Base-by-base conservation (phyloP, 441 rosid species). In the Erysimum pusillum region DNA sequence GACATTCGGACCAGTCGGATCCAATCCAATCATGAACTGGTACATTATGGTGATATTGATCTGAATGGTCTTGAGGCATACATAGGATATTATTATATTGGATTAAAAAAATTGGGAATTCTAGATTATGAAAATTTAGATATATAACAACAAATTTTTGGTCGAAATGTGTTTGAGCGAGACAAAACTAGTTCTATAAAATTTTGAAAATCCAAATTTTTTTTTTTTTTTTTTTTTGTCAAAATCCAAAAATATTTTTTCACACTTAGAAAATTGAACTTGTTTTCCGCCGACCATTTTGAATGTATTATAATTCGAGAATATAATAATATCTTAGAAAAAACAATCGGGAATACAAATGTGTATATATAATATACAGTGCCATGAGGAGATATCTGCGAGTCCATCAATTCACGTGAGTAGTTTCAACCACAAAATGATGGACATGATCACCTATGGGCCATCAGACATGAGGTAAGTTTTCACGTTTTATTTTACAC, bases 401-500 rank as follows among this genome's bases (percentile, higher is more conserved):
- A 52, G 28, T 60, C 39, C 35, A 59, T 35, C 4, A 28, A 51
- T 42, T 32, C 72, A 75, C 66, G 73, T 48, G 78, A 51, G 42
- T 61, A 73, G 69, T 52, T 62, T 62, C 69, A 38, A 64, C 48
- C 57, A 53, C 63, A 74, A 52, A 39, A 41, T 54, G 48, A 69
- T 76, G 75, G 57, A 35, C 63, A 69, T 62, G 41, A 63, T 63
- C 60, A 53, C 51, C 49, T 42, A 48, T 56, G 61, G 80, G 76
- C 76, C 76, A 76, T 63, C 68, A 61, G 75, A 14, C 76, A 71
- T 49, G 68, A 64, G 34, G 2, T 25, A 59, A 57, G 34, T 11
- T 42, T 22, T 71, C 81, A 71, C 73, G 73, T 77, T 78, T 78
- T 60, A 31, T 5, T 42, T 41, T 42, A 15, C n/a, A 52, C 25